These are phyloP conservation scores for Elymus sibiricus DNA, from an alignment of 176 grass and related monocot genomes.

Conservation along the genomic window DNA sequence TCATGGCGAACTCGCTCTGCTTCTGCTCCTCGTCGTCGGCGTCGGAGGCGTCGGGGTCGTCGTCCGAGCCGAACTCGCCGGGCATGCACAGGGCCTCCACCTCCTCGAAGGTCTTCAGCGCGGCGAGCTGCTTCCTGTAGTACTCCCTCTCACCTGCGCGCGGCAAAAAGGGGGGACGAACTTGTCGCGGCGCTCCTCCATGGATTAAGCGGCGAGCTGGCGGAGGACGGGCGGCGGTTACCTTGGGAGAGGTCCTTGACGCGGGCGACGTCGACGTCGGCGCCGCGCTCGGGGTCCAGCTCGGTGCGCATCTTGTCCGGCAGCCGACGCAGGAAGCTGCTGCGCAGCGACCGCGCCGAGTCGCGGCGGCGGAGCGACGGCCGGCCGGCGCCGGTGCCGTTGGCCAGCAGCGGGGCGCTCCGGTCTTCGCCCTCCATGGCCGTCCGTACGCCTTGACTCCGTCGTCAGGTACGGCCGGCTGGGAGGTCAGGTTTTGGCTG, in stretches of 20 bases:
- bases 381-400: background rate
- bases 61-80: conserved; percentile 40
- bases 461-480: background rate
- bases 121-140: conserved; percentile 74
- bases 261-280: conserved; percentile 50
- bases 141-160: conserved; percentile 63
- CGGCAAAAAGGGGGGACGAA: background rate
- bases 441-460: background rate
- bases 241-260: conserved; percentile 70
- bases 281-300: conserved; percentile 59
- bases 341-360: conserved; percentile 67
- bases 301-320: conserved; percentile 75
- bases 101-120: conserved; percentile 64
- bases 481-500: background rate
- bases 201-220: background rate
- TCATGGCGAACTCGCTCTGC: conserved; percentile 79
- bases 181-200: background rate
- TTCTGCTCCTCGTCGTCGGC: conserved; percentile 39
- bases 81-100: conserved; percentile 54
- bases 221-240: background rate
- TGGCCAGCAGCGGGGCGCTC: conserved; percentile 49
- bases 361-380: conserved; percentile 38
- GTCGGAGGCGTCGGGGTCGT: conserved; percentile 17
- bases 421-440: conserved; percentile 42
- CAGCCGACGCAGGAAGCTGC: conserved; percentile 63